Conservation (phyloP, 139 green algal genomes). For the Trebouxia sp. region DNA sequence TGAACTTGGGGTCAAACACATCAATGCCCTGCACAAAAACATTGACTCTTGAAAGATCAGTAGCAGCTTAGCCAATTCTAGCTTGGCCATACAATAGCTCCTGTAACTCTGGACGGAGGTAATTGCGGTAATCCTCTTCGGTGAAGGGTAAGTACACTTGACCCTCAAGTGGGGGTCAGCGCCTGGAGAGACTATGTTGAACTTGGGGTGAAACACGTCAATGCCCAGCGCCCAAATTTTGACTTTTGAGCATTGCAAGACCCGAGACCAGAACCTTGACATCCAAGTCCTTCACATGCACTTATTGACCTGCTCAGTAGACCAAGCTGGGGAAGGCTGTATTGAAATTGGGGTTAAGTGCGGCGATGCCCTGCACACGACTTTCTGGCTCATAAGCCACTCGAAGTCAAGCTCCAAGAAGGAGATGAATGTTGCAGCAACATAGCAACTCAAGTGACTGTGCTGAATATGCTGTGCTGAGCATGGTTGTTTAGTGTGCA, state of each 20-base stretch:
- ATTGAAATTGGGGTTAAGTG: conserved; percentile 85
- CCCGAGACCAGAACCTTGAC: conserved; percentile 58
- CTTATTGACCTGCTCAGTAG: too few species aligned
- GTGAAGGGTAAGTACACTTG: conserved; percentile 85
- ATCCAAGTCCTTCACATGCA: too few species aligned
- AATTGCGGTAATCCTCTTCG: conserved; percentile 56
- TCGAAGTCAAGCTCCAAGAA: too few species aligned
- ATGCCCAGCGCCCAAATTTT: conserved; percentile 68
- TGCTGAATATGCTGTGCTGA: neutral
- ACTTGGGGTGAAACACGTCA: conserved; percentile 75
- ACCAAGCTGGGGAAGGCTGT: conserved; percentile 82
- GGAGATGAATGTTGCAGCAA: too few species aligned
- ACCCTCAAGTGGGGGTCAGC: conserved; percentile 72
- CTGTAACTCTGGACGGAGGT: conserved; percentile 65
- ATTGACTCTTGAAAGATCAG: conserved; percentile 52
- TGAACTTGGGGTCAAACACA: conserved; percentile 82
- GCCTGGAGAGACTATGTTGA: conserved; percentile 87
- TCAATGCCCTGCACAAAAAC: conserved; percentile 69
- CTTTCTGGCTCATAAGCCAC: too few species aligned
- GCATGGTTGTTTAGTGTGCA: too few species aligned
- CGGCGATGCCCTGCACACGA: conserved; percentile 66
- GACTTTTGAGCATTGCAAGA: too few species aligned
- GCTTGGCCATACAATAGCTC: conserved; percentile 67
- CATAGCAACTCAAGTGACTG: neutral
- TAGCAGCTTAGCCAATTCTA: conserved; percentile 4